phyloP scores from a whole-genome alignment of 345 rosid species.

The Psidium friedrichsthalianum region DNA sequence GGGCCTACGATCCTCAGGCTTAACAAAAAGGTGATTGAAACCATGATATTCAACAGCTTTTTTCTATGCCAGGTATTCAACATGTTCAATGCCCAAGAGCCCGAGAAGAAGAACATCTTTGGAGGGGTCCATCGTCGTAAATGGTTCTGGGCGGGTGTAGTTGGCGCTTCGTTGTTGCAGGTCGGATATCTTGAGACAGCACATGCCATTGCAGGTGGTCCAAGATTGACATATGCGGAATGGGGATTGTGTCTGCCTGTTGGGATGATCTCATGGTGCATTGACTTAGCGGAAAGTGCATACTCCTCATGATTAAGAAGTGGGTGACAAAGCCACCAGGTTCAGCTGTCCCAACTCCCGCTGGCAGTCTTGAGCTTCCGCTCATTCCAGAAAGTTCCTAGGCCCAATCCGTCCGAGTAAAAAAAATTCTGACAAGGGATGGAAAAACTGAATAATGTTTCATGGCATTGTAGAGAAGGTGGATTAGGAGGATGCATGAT shows the following conservation, averaged over 20 bases:
- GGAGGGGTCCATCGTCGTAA: not conserved
- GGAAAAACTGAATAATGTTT: too few relatives aligned
- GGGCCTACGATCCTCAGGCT: constrained; percentile 8
- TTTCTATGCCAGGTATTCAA: constrained; percentile 16
- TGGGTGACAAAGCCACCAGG: not conserved
- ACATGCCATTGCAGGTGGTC: not conserved
- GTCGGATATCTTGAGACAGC: not conserved
- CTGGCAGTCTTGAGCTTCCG: not conserved
- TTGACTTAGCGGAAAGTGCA: not conserved
- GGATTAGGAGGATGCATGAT: too few relatives aligned
- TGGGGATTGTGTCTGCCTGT: not conserved
- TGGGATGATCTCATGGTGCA: not conserved
- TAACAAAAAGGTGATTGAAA: constrained; percentile 2
- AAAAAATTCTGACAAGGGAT: too few relatives aligned
- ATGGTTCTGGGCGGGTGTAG: not conserved
- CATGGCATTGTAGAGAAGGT: too few relatives aligned
- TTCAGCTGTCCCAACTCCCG: not conserved
- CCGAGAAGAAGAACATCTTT: constrained; percentile 12
- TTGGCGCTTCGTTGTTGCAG: not conserved
- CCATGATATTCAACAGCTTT: constrained; percentile 17
- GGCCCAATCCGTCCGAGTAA: too few relatives aligned
- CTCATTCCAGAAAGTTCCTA: too few relatives aligned
- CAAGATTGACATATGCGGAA: not conserved
- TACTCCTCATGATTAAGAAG: not conserved
- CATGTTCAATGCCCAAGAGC: constrained; percentile 8